Percentiles rank a stretch among this genome's conserved stretches.
Conservation (phyloP, 768 basidiomycete species). For the Hericium coralloides region DNA sequence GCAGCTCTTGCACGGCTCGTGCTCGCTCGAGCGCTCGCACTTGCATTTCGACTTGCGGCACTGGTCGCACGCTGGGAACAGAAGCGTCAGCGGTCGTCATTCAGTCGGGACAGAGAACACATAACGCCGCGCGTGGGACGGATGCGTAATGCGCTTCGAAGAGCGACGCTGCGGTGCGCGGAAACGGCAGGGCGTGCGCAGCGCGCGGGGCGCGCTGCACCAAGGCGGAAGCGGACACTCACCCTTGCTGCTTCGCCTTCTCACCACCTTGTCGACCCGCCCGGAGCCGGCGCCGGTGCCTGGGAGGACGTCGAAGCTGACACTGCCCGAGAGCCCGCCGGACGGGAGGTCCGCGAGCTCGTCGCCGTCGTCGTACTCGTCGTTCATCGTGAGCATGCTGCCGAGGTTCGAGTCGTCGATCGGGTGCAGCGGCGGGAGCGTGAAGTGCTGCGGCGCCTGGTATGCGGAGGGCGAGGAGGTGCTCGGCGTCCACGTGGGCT, state of each 20-base stretch:
- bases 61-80: conserved; percentile 65
- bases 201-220: no score
- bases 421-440: conserved; percentile 1
- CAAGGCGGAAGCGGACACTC: conserved; percentile 3
- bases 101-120: neutral
- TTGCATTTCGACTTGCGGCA: conserved; percentile 73
- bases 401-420: conserved; percentile 7
- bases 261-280: conserved; percentile 42
- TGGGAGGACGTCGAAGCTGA: conserved; percentile 14
- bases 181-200: neutral
- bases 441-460: conserved; percentile 1
- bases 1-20: conserved; percentile 70
- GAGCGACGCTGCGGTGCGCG: conserved; percentile 1
- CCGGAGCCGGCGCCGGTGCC: conserved; percentile 6
- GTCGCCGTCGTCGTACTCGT: conserved; percentile 55
- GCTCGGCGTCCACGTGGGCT: conserved; percentile 14
- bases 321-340: conserved; percentile 9
- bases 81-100: neutral
- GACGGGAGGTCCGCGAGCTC: conserved; percentile 42
- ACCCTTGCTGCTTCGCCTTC: conserved; percentile 76
- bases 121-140: no score
- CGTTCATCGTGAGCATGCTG: conserved; percentile 36
- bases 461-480: neutral
- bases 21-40: conserved; percentile 59
- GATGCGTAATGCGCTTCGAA: neutral